Conservation (phyloP, 139 green algal species). For the Chlorella ohadii region DNA sequence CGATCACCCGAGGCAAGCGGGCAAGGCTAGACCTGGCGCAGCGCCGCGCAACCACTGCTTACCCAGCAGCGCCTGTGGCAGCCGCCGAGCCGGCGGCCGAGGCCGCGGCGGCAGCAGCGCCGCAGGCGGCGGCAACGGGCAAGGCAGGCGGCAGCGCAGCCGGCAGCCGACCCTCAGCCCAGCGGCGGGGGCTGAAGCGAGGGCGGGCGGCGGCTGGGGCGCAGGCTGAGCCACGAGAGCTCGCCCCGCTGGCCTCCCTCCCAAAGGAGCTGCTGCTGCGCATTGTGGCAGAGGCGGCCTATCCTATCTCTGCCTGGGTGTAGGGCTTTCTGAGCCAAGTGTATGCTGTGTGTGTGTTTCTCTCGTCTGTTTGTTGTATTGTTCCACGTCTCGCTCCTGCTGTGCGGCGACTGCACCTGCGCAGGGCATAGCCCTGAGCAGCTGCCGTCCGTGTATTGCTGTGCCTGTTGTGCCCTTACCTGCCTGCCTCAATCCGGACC, state of each 20-base stretch:
- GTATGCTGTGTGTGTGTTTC: no score
- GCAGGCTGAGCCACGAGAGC: no score
- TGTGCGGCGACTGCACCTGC: no score
- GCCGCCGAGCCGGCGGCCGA: background rate
- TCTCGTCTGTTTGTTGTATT: no score
- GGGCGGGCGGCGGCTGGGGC: background rate
- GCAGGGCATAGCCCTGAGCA: no score
- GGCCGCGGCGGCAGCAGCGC: background rate
- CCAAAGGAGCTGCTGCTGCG: constrained; percentile 16
- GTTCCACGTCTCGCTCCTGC: no score
- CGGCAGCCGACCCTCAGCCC: background rate
- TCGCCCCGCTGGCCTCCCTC: background rate
- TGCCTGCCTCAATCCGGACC: no score
- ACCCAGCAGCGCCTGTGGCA: background rate
- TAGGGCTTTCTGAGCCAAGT: background rate
- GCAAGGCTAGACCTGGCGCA: background rate
- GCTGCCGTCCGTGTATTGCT: no score
- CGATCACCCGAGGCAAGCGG: constrained; percentile 1
- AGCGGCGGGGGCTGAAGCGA: no score
- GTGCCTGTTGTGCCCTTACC: no score
- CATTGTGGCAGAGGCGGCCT: constrained; percentile 8
- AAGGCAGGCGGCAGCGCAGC: background rate
- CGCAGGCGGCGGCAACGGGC: background rate
- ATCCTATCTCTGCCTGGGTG: constrained; percentile 8
- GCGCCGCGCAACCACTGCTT: background rate